These are phyloP conservation scores for Coprinellus micaceus DNA, from an alignment of 768 basidiomycete species.

Conservation along the genomic window DNA sequence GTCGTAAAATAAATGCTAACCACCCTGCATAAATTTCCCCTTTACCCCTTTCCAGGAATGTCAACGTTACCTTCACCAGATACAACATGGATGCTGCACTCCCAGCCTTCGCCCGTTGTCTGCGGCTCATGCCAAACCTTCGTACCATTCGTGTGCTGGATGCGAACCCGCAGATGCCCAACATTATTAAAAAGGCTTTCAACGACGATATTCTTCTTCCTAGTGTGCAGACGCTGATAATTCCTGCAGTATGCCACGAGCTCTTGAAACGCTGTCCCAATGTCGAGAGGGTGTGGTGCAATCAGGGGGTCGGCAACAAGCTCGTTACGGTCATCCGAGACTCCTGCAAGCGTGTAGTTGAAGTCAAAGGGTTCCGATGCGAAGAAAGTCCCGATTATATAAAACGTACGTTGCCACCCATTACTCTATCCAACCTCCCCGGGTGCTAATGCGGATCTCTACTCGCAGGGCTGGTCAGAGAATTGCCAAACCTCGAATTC, in stretches of 20 bases:
- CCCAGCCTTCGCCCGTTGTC: background rate
- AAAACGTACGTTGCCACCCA: slow-evolving; percentile 2
- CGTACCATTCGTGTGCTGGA: background rate
- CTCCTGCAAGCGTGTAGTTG: background rate
- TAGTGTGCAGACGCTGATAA: background rate
- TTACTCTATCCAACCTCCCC: no score
- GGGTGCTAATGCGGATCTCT: background rate
- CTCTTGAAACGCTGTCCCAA: slow-evolving; percentile 5
- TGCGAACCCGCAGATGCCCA: slow-evolving; percentile 1
- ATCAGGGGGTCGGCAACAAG: slow-evolving; percentile 3
- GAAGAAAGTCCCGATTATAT: background rate
- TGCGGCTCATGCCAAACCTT: background rate
- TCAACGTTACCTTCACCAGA: slow-evolving; percentile 1
- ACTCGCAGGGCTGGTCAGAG: slow-evolving; percentile 2
- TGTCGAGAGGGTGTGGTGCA: slow-evolving; percentile 3
- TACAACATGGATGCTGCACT: background rate
- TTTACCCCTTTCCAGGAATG: background rate
- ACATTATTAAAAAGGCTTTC: background rate
- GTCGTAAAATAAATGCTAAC: background rate
- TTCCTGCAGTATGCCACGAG: slow-evolving; percentile 1
- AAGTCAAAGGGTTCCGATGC: slow-evolving; percentile 3
- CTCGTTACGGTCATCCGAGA: slow-evolving; percentile 7
- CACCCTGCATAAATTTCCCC: background rate
- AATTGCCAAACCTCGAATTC: background rate
- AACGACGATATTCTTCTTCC: background rate